These are phyloP conservation scores for Paramecium primaurelia DNA, from an alignment of 73 alveolate species.

Conservation along the genomic window DNA sequence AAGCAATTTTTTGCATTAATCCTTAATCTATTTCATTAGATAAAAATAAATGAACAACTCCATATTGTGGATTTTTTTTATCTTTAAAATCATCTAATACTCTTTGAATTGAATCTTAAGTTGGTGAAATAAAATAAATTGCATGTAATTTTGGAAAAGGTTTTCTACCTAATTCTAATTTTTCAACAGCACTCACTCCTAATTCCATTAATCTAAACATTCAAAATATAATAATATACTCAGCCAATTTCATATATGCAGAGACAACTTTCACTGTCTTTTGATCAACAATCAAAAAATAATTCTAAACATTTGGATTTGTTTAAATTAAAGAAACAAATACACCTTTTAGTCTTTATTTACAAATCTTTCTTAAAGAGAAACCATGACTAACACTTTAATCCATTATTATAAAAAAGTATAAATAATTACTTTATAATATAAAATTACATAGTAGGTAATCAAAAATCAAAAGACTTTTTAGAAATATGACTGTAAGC, in stretches of 20 bases:
- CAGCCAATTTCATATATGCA: constrained; percentile 60
- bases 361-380: background rate
- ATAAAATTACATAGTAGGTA: background rate
- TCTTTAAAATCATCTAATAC: constrained; percentile 44
- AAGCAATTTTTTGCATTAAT: constrained; percentile 54
- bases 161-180: constrained; percentile 30
- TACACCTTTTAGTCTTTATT: background rate
- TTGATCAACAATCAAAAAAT: constrained; percentile 46
- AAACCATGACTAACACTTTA: background rate
- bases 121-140: constrained; percentile 48
- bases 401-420: background rate
- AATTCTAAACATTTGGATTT: constrained; percentile 36
- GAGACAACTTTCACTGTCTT: constrained; percentile 42
- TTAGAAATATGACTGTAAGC: background rate
- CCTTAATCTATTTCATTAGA: constrained; percentile 37
- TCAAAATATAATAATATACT: background rate
- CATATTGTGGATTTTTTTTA: constrained; percentile 53
- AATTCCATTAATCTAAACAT: constrained; percentile 48
- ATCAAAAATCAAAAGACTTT: constrained; percentile 1
- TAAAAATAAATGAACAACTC: constrained; percentile 44
- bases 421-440: background rate
- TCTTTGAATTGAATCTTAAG: constrained; percentile 5
- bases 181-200: constrained; percentile 60
- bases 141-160: constrained; percentile 55
- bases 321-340: background rate